Percentiles rank a stretch among this genome's conserved stretches.
Evolutionary conservation across 257 asterid genomes (phyloP).

Genomic region (Solanum etuberosum): DNA sequence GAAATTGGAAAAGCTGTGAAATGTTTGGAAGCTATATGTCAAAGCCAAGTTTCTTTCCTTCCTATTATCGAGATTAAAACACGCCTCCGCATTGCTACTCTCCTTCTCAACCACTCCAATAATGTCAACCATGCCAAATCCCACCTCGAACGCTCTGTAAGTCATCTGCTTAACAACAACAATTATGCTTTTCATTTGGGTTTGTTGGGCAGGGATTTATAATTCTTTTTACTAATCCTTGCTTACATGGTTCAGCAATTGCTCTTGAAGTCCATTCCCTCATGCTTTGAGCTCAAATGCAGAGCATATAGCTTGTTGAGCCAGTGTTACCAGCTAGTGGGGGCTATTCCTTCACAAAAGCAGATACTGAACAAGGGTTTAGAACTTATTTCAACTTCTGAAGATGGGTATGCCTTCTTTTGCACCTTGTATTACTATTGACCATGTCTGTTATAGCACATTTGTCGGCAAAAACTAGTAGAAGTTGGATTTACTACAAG

Average conservation of each 20-base stretch:
- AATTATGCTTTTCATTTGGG: not conserved
- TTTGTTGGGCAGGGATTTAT: not conserved
- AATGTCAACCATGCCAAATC: conserved; percentile 86
- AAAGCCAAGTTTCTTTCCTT: conserved; percentile 69
- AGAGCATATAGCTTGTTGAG: conserved; percentile 88
- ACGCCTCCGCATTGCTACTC: conserved; percentile 76
- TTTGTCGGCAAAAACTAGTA: not conserved
- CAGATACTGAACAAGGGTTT: conserved; percentile 81
- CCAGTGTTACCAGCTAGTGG: conserved; percentile 99
- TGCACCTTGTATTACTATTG: not conserved
- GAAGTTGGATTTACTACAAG: not conserved
- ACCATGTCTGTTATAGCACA: not conserved
- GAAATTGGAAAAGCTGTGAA: conserved; percentile 78
- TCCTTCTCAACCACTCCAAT: conserved; percentile 83
- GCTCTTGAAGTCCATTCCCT: conserved; percentile 89
- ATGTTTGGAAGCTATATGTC: conserved; percentile 93
- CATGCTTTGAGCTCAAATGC: conserved; percentile 97
- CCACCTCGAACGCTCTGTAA: conserved; percentile 84
- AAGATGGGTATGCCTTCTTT: conserved; percentile 67
- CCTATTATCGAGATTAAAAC: conserved; percentile 86
- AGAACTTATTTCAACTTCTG: conserved; percentile 73
- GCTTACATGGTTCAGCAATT: conserved; percentile 66
- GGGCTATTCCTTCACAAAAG: conserved; percentile 86
- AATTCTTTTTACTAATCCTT: conserved; percentile 6
- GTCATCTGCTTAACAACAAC: not conserved